Conservation (phyloP, 2,329 filamentous ascomycete species). For the Clarireedia hainanense region DNA sequence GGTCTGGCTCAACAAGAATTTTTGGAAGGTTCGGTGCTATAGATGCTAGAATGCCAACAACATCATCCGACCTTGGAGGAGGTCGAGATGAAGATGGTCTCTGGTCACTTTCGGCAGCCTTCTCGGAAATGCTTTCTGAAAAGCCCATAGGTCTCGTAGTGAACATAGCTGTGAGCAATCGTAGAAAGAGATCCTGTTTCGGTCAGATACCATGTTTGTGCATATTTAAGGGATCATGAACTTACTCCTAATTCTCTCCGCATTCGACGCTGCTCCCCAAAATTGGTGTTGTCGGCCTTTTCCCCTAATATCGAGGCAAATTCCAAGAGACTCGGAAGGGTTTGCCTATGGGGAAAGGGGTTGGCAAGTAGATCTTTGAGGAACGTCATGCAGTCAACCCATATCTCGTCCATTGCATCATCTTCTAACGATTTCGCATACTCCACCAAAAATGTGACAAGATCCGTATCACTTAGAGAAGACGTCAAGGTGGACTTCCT, state of each 20-base stretch:
- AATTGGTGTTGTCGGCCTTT: slow-evolving; percentile 97
- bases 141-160: slow-evolving; percentile 77
- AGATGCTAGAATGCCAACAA: slow-evolving; percentile 69
- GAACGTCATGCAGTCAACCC: slow-evolving; percentile 89
- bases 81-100: slow-evolving; percentile 17
- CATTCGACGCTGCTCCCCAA: slow-evolving; percentile 91
- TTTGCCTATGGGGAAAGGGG: slow-evolving; percentile 89
- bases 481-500: slow-evolving; percentile 86
- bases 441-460: slow-evolving; percentile 82
- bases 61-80: slow-evolving; percentile 54
- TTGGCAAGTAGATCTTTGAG: slow-evolving; percentile 84
- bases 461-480: slow-evolving; percentile 71
- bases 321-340: slow-evolving; percentile 75
- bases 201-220: background rate
- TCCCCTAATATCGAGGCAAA: slow-evolving; percentile 86
- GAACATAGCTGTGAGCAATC: slow-evolving; percentile 86
- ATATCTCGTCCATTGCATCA: slow-evolving; percentile 97
- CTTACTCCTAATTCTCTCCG: slow-evolving; percentile 77
- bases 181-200: slow-evolving; percentile 72
- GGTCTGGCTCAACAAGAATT: slow-evolving; percentile 78
- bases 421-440: slow-evolving; percentile 89
- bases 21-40: slow-evolving; percentile 76
- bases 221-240: slow-evolving; percentile 17
- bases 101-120: slow-evolving; percentile 31
- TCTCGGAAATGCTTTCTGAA: slow-evolving; percentile 41